A percentile compares a stretch with the other conserved stretches of the same genome.
Evolutionary conservation across 805 yeast genomes (phyloP).

Genomic region (Saccharomycopsis sp.): DNA sequence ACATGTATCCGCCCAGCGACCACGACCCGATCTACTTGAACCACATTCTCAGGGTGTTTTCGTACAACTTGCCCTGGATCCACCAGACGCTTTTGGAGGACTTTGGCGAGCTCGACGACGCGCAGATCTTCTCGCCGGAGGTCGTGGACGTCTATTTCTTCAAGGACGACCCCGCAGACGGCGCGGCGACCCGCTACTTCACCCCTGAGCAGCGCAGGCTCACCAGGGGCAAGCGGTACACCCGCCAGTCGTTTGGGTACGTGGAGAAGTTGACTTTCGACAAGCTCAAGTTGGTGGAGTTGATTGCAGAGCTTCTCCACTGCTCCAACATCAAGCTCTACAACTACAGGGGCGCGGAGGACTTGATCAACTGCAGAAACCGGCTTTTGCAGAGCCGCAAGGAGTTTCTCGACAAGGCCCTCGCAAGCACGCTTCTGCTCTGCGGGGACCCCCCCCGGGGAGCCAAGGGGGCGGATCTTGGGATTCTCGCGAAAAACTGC

Average conservation of each 20-base stretch:
- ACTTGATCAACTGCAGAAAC: slow-evolving; percentile 62
- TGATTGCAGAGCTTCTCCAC: slow-evolving; percentile 89
- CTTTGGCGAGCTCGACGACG: slow-evolving; percentile 10
- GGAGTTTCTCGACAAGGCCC: neutral
- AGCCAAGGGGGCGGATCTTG: too few relatives aligned
- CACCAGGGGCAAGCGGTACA: slow-evolving; percentile 6
- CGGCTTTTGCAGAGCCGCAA: slow-evolving; percentile 28
- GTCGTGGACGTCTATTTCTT: slow-evolving; percentile 12
- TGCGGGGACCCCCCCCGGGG: too few relatives aligned
- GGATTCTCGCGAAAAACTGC: too few relatives aligned
- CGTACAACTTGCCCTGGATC: slow-evolving; percentile 59
- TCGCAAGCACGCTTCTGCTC: too few relatives aligned
- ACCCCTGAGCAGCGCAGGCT: neutral
- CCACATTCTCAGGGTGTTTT: slow-evolving; percentile 68
- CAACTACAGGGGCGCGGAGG: slow-evolving; percentile 69
- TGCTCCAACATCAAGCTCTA: slow-evolving; percentile 95
- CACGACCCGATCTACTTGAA: slow-evolving; percentile 93
- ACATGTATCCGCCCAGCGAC: slow-evolving; percentile 89
- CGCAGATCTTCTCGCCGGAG: slow-evolving; percentile 5
- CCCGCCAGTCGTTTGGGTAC: slow-evolving; percentile 18
- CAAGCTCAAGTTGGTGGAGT: slow-evolving; percentile 81
- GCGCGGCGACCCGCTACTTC: neutral
- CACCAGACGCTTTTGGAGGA: slow-evolving; percentile 40
- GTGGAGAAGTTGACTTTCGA: slow-evolving; percentile 62
- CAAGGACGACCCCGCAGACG: slow-evolving; percentile 6